Conservation (phyloP, 1,139 yeast genomes). For the Kodamaea anthophila region DNA sequence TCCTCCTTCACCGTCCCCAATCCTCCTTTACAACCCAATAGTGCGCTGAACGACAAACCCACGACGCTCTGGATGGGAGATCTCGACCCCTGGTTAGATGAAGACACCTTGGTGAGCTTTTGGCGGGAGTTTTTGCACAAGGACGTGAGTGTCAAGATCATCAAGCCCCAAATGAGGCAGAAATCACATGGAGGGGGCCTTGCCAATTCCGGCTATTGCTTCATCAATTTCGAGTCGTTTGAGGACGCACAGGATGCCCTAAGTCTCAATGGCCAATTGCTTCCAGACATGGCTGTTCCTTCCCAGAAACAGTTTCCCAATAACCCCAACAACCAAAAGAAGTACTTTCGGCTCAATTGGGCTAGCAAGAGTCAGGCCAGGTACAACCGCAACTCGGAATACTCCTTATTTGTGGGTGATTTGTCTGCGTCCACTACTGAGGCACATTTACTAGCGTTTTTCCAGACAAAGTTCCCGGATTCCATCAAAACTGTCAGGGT, state of each 20-base stretch:
- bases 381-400: constrained; percentile 62
- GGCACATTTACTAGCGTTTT: constrained; percentile 59
- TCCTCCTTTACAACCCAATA: constrained; percentile 37
- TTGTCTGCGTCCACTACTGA: constrained; percentile 69
- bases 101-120: constrained; percentile 47
- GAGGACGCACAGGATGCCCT: constrained; percentile 65
- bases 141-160: constrained; percentile 45
- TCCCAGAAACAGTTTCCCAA: constrained; percentile 38
- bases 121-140: constrained; percentile 49
- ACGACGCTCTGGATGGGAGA: constrained; percentile 73
- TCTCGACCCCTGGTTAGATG: constrained; percentile 69
- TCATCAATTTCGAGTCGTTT: constrained; percentile 57
- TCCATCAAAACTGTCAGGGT: constrained; percentile 65
- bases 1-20: constrained; percentile 36
- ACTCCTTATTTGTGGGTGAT: constrained; percentile 73
- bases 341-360: constrained; percentile 66
- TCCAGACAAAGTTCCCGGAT: constrained; percentile 54
- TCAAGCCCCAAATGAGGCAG: constrained; percentile 38
- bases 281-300: constrained; percentile 52
- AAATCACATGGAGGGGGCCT: constrained; percentile 21
- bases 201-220: constrained; percentile 69
- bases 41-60: not conserved
- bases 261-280: constrained; percentile 55
- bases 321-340: constrained; percentile 50
- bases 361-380: too few species aligned